phyloP scores from a whole-genome alignment of 768 basidiomycete species.

The Rhizopogon vulgaris region DNA sequence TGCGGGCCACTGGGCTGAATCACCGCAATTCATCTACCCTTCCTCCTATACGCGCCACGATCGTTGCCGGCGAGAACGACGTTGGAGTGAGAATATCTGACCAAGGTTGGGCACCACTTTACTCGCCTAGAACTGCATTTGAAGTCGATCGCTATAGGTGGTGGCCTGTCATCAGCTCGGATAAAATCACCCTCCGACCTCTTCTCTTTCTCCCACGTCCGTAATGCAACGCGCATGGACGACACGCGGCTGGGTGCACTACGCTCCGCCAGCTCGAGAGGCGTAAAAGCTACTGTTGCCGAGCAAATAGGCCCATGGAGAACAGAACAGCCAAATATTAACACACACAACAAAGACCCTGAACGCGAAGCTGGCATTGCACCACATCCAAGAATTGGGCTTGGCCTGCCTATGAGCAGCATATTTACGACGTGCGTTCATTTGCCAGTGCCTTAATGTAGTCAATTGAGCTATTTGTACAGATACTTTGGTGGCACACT shows the following conservation, averaged over 20 bases:
- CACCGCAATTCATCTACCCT: slow-evolving; percentile 37
- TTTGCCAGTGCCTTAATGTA: neutral
- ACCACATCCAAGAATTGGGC: slow-evolving; percentile 63
- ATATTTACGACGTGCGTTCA: slow-evolving; percentile 72
- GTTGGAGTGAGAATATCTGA: slow-evolving; percentile 87
- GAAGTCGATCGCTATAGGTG: slow-evolving; percentile 40
- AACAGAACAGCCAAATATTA: slow-evolving; percentile 15
- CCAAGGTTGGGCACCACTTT: slow-evolving; percentile 48
- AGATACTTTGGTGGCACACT: slow-evolving; percentile 83
- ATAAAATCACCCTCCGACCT: slow-evolving; percentile 67
- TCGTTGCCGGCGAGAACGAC: slow-evolving; percentile 67
- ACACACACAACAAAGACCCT: slow-evolving; percentile 25
- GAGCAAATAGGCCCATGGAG: slow-evolving; percentile 62
- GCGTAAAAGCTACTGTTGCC: slow-evolving; percentile 71
- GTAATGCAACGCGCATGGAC: slow-evolving; percentile 68
- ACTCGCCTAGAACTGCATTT: slow-evolving; percentile 6
- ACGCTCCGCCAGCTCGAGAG: slow-evolving; percentile 54
- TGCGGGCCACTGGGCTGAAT: slow-evolving; percentile 57
- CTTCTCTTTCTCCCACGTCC: slow-evolving; percentile 84
- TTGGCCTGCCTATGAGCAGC: slow-evolving; percentile 85
- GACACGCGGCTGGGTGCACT: slow-evolving; percentile 62
- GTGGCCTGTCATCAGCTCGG: slow-evolving; percentile 53
- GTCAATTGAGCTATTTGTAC: neutral
- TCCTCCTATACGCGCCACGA: slow-evolving; percentile 69
- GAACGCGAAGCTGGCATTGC: slow-evolving; percentile 41